Evolutionary conservation across 1,284 basidiomycete genomes (phyloP).

Genomic region (Taiwanofungus camphoratus): DNA sequence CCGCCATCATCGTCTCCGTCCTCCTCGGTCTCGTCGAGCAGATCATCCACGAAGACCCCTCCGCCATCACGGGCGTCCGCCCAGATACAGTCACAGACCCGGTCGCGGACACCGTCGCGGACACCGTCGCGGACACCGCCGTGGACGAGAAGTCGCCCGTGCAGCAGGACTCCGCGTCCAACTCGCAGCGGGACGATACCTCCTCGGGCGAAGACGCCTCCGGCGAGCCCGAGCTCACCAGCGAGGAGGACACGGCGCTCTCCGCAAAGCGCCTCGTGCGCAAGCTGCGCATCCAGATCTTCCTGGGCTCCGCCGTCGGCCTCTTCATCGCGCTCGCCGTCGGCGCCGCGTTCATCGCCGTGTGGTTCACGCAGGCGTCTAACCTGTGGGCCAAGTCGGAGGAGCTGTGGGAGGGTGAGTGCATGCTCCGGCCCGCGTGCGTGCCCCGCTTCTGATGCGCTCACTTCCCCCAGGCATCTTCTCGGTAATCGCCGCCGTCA

Average conservation of each 20-base stretch:
- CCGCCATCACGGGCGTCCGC: conserved; percentile 15
- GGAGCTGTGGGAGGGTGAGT: conserved; percentile 60
- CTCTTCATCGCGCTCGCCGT: conserved; percentile 73
- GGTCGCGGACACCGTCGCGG: conserved; percentile 10
- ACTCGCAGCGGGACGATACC: background rate
- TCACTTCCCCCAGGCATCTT: conserved; percentile 64
- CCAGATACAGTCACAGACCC: conserved; percentile 12
- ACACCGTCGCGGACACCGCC: conserved; percentile 5
- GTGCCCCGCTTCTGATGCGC: background rate
- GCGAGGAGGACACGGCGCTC: conserved; percentile 16
- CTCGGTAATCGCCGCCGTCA: conserved; percentile 70
- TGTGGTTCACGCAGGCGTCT: conserved; percentile 76
- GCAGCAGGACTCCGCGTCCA: conserved; percentile 1
- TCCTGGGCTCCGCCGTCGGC: conserved; percentile 73
- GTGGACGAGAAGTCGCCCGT: background rate
- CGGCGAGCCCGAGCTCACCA: conserved; percentile 17
- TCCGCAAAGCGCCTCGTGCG: conserved; percentile 39
- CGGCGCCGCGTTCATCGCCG: conserved; percentile 71
- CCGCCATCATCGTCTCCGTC: conserved; percentile 84
- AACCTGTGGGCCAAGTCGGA: conserved; percentile 73
- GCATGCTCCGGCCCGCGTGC: background rate
- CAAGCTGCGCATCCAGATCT: conserved; percentile 70
- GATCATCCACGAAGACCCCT: conserved; percentile 48
- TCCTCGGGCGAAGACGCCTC: conserved; percentile 20
- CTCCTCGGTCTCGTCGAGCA: conserved; percentile 83